These are phyloP conservation scores for Schizosaccharomyces versatilis DNA, from an alignment of 1,139 yeast genomes.

Conservation along the genomic window DNA sequence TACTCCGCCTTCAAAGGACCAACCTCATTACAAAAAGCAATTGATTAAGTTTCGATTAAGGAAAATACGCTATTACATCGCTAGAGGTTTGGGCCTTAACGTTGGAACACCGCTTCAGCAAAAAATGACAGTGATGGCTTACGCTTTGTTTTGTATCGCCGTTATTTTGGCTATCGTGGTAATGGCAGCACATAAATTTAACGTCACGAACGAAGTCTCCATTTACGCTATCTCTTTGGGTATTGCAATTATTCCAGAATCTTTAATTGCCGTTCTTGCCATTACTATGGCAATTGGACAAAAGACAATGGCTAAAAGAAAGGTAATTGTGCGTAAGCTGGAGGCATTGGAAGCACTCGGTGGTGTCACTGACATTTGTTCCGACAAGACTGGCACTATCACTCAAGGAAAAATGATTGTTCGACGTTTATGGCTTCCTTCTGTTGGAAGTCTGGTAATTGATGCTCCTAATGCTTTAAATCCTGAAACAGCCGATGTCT, in stretches of 20 bases:
- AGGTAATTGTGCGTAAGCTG: slow-evolving; percentile 56
- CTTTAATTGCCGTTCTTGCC: slow-evolving; percentile 57
- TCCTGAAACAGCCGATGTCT: slow-evolving; percentile 42
- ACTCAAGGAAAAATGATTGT: slow-evolving; percentile 67
- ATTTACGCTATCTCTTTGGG: slow-evolving; percentile 53
- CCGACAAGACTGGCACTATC: slow-evolving; percentile 65
- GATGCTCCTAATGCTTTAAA: slow-evolving; percentile 49
- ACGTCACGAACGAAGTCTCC: slow-evolving; percentile 48
- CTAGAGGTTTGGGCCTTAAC: slow-evolving; percentile 12
- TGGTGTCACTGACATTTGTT: slow-evolving; percentile 59
- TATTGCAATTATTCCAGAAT: slow-evolving; percentile 64
- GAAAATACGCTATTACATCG: slow-evolving; percentile 6
- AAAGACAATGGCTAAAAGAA: slow-evolving; percentile 46
- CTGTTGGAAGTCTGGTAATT: slow-evolving; percentile 42
- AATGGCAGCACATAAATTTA: slow-evolving; percentile 54
- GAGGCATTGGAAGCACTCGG: slow-evolving; percentile 67
- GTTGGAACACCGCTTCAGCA: slow-evolving; percentile 58
- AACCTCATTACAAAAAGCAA: not conserved
- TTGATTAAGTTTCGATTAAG: not conserved
- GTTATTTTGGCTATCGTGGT: slow-evolving; percentile 58
- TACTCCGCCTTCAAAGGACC: slow-evolving; percentile 5
- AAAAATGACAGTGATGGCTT: slow-evolving; percentile 47
- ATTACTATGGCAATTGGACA: slow-evolving; percentile 79
- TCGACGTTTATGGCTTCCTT: slow-evolving; percentile 56
- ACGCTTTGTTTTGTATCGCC: slow-evolving; percentile 44